Evolutionary conservation across 2,329 filamentous ascomycete species (phyloP), one percentile per base, ranked within the genome.

Genomic region (Exophiala lecanii-corni): DNA sequence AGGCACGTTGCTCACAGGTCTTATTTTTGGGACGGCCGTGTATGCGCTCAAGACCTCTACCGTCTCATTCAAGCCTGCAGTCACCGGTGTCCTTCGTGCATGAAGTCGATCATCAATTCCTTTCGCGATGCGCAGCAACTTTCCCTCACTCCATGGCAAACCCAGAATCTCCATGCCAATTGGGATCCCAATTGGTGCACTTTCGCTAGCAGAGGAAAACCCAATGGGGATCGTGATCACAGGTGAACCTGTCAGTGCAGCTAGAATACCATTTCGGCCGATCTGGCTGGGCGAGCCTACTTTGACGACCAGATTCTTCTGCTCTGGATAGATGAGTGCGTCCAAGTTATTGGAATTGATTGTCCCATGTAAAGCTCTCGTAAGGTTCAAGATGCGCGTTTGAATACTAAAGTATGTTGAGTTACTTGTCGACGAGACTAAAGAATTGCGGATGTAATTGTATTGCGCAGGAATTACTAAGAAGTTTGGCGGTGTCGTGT

Each of bases 81-180:
- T 53, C 9, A 55, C 47, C 23, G 78, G 77, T 45, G 65, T 59
- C 52, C 54, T 69, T 46, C 76, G 68, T 16, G 71, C 60, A 45
- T 69, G 65, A 16, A 66, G 59, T 34, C 75, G 52, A 33, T 62
- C 57, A 54, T 76, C 72, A 18, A 80, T 64, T 34, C 63, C 59
- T 43, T 66, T 71, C n/a, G 74, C 78, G 23, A 81, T 68, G 32
- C 67, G 65, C 35, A 82, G 57, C 47, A 82, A 57, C 51, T 68
- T 69, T 28, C 64, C 64, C 53, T 84, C 81, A 2, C 60, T 68
- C 68, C 74, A 81, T 3, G 71, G 71, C 46, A 65, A 54, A 0
- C 80, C 78, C 44, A 84, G 56, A 16, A 84, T 73, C 62, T 84
- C 80, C 70, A 83, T 74, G 0, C 81, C 80, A 28, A 84, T 71